Evolutionary conservation across 495 filamentous ascomycete species (phyloP).

Genomic region (Baudoinia panamericana): DNA sequence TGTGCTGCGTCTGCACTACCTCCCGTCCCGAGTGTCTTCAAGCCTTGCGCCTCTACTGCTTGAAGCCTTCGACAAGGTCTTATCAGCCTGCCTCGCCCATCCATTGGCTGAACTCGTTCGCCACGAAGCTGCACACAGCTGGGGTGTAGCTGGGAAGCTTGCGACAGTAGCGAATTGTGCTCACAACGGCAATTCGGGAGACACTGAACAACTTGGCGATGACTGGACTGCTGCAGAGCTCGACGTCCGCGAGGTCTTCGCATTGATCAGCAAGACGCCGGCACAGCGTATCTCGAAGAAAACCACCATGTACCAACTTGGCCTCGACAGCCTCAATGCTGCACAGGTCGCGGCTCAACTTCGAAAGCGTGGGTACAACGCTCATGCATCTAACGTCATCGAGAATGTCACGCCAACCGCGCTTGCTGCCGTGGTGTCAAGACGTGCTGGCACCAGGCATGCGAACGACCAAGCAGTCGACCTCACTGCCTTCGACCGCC

Average conservation of each 20-base stretch:
- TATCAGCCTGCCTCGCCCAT: constrained; percentile 1
- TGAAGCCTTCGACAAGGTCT: neutral
- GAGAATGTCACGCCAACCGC: constrained; percentile 41
- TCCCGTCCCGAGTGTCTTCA: constrained; percentile 13
- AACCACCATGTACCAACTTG: constrained; percentile 32
- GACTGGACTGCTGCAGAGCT: constrained; percentile 40
- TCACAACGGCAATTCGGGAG: too few relatives aligned
- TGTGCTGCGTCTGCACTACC: constrained; percentile 14
- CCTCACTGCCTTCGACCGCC: constrained; percentile 33
- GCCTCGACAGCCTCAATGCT: constrained; percentile 35
- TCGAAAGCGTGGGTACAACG: constrained; percentile 25
- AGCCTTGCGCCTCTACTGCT: neutral
- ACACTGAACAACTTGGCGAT: too few relatives aligned
- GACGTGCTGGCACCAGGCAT: neutral
- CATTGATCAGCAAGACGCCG: constrained; percentile 34
- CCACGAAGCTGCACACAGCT: neutral
- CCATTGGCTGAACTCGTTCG: neutral
- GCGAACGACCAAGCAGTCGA: constrained; percentile 8
- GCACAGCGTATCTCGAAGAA: constrained; percentile 15
- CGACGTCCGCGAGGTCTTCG: constrained; percentile 43
- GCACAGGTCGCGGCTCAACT: constrained; percentile 29
- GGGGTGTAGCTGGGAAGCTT: too few relatives aligned
- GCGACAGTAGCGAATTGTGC: too few relatives aligned
- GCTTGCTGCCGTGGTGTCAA: constrained; percentile 25
- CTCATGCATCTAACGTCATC: constrained; percentile 56